Percentiles rank a stretch among this genome's conserved stretches.
phyloP scores from a whole-genome alignment of 495 filamentous ascomycete genomes.

The Cladorrhinum samala region DNA sequence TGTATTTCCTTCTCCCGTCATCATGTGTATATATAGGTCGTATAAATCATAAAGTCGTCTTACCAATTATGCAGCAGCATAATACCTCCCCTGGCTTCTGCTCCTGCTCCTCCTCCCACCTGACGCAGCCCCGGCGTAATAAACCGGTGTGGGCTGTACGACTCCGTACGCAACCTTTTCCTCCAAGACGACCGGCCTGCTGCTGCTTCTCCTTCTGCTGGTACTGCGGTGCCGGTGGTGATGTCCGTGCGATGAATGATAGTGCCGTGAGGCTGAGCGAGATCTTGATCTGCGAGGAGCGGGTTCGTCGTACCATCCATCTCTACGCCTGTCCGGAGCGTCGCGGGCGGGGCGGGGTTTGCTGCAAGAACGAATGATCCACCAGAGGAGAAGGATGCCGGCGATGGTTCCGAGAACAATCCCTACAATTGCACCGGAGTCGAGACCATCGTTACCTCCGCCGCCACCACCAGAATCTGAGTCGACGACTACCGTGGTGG shows the following conservation, averaged over 20 bases:
- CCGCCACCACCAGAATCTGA: not conserved
- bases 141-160: slow-evolving; percentile 13
- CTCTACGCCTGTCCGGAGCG: slow-evolving; percentile 6
- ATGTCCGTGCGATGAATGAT: slow-evolving; percentile 12
- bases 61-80: slow-evolving; percentile 4
- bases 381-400: slow-evolving; percentile 21
- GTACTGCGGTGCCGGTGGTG: slow-evolving; percentile 5
- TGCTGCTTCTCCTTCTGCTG: slow-evolving; percentile 4
- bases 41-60: not conserved
- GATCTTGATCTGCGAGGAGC: slow-evolving; percentile 8
- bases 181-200: slow-evolving; percentile 16
- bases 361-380: slow-evolving; percentile 14
- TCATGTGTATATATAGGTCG: not conserved
- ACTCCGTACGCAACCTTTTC: slow-evolving; percentile 5
- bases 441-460: slow-evolving; percentile 6
- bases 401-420: slow-evolving; percentile 27
- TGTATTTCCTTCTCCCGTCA: not conserved
- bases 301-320: slow-evolving; percentile 24
- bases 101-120: slow-evolving; percentile 13
- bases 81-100: slow-evolving; percentile 16
- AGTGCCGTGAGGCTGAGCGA: slow-evolving; percentile 4
- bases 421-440: slow-evolving; percentile 22
- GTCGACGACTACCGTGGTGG: not conserved
- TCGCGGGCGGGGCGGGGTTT: slow-evolving; percentile 10
- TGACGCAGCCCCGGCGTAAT: not conserved